Evolutionary conservation across 1,284 basidiomycete genomes (phyloP), one percentile per base, ranked within the genome.

Genomic region (Naganishia cerealis): DNA sequence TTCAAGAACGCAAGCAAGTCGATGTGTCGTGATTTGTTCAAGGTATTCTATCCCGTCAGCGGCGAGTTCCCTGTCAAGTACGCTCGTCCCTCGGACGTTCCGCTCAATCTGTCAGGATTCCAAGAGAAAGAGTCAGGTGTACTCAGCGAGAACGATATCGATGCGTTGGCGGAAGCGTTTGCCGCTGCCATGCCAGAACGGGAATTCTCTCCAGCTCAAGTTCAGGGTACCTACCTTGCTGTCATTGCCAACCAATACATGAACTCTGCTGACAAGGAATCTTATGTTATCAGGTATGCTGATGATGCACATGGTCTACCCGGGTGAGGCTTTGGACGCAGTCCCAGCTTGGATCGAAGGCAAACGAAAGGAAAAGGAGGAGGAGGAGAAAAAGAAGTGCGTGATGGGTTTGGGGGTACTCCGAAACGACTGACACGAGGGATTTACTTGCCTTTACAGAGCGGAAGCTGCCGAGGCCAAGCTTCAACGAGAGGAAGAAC

Each of bases 181-280:
- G 88, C 86, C 67, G 86, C 87, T 43, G 83, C 87, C 21, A 90
- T 91, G 67, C 89, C 89, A 54, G 88, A 91, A 75, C 85, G 89
- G 73, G 90, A 91, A 78, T 83, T 93, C 61, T 91, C 90, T 73
- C 90, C 92, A 71, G 91, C 91, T 16, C 84, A 86, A 57, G 83
- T 93, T 70, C 91, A 93, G 82, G 91, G 90, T 3, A 92, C 90
- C 78, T 83, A 90, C 29, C 82, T 29, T 4, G 29, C 48, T n/a
- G n/a, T 29, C 40, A 36, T 52, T 13, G 1, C 18, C 16, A 1
- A 9, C 7, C 12, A 7, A 33, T 12, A 10, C 5, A 21, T 57
- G 10, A 40, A 40, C 2, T 5, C 13, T 46, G 36, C 18, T 42
- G 13, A 21, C 24, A 29, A 13, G 24, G 13, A 4, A 26, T 38